phyloP scores from a whole-genome alignment of 179 eudicot genomes.

The Monotropa hypopitys region DNA sequence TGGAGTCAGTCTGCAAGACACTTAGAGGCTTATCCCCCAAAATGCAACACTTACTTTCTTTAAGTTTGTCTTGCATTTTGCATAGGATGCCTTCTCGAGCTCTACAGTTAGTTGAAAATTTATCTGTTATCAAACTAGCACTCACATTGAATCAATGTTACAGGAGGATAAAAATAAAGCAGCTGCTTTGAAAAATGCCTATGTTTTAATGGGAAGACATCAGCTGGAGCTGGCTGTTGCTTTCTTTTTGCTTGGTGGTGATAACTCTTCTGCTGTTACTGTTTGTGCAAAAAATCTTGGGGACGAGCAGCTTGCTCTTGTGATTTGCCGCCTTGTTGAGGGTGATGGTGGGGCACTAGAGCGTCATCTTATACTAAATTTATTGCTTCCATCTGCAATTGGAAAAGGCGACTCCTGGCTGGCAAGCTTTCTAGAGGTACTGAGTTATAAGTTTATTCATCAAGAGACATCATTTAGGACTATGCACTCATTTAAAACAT shows the following conservation, averaged over 20 bases:
- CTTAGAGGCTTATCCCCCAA: not conserved
- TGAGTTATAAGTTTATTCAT: conserved; percentile 3
- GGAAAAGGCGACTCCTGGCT: conserved; percentile 78
- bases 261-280: conserved; percentile 66
- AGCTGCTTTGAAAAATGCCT: conserved; percentile 96
- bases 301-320: conserved; percentile 95
- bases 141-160: not conserved
- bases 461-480: not conserved
- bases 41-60: not conserved
- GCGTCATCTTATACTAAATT: conserved; percentile 49
- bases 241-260: conserved; percentile 98
- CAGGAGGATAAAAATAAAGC: conserved; percentile 93
- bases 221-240: conserved; percentile 87
- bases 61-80: not conserved
- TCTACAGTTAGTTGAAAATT: not conserved
- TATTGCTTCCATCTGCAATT: conserved; percentile 76
- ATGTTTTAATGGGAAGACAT: conserved; percentile 93
- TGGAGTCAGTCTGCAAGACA: not conserved
- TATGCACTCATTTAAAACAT: not conserved
- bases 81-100: not conserved
- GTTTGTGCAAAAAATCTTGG: conserved; percentile 94
- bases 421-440: conserved; percentile 77
- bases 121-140: not conserved
- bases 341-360: conserved; percentile 69
- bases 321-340: conserved; percentile 85